Evolutionary conservation across 176 grass and related monocot species (phyloP).

Genomic region (Tillandsia fasciculata): DNA sequence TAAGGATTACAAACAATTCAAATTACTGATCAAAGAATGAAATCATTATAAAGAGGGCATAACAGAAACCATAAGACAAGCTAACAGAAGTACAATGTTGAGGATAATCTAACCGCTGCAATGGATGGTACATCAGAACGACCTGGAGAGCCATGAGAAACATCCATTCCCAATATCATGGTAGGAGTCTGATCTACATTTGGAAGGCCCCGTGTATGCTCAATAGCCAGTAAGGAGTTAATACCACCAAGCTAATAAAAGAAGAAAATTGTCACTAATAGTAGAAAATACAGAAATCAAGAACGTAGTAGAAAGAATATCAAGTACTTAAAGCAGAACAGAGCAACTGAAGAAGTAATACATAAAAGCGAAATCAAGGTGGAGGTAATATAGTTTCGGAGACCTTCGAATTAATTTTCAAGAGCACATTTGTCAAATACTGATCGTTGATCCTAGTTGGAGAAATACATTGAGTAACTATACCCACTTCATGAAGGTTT

Average conservation of each 20-base stretch:
- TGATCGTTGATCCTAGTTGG: conserved; percentile 86
- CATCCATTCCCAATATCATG: conserved; percentile 80
- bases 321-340: background rate
- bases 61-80: background rate
- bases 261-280: conserved; percentile 7
- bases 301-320: background rate
- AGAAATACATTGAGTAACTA: conserved; percentile 81
- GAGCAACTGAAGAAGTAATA: background rate
- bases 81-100: background rate
- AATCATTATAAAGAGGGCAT: background rate
- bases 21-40: background rate
- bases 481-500: conserved; percentile 84
- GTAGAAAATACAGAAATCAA: conserved; percentile 13
- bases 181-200: conserved; percentile 47
- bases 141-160: conserved; percentile 68
- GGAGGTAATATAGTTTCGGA: background rate
- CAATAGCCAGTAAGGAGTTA: conserved; percentile 57
- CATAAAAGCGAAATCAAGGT: background rate
- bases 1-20: conserved; percentile 1
- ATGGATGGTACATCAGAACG: conserved; percentile 70
- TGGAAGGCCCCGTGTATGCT: conserved; percentile 38
- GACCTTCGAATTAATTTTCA: conserved; percentile 98
- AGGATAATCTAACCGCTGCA: conserved; percentile 43
- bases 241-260: conserved; percentile 69
- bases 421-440: conserved; percentile 86